Conservation (phyloP, 2,329 filamentous ascomycete genomes). For the Ceratocystis eucalypticola region DNA sequence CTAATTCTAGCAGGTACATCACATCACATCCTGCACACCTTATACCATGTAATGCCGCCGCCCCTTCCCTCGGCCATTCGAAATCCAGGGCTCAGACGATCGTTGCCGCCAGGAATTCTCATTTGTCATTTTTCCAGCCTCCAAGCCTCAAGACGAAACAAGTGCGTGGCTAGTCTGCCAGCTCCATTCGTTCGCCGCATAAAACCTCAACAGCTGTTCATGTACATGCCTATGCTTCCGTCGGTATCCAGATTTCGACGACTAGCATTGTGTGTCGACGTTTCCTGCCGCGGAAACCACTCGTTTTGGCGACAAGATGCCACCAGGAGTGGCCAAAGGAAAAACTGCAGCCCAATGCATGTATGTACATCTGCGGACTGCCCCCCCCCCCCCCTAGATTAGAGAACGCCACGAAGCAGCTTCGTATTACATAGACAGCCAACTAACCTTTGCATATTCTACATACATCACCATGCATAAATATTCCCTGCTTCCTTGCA, state of each 20-base stretch:
- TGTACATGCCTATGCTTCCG: background rate
- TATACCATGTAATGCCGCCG: background rate
- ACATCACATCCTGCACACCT: background rate
- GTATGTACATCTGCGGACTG: background rate
- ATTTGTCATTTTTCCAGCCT: background rate
- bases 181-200: background rate
- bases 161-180: background rate
- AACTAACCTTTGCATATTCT: background rate
- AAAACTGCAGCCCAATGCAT: background rate
- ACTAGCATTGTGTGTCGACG: too few relatives aligned
- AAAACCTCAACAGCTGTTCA: background rate
- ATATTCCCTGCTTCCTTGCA: conserved; percentile 2
- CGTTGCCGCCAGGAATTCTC: background rate
- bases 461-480: conserved; percentile 15
- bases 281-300: too few relatives aligned
- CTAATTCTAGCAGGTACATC: background rate
- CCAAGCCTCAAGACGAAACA: background rate
- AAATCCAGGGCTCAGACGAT: background rate
- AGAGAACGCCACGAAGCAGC: conserved; percentile 1
- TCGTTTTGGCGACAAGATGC: background rate
- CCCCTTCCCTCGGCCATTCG: background rate
- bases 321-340: background rate
- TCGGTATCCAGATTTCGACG: background rate
- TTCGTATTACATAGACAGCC: background rate
- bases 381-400: background rate